These are phyloP conservation scores for Gonapodya prolifera DNA, from an alignment of 192 early-diverging fungal species.

Conservation along the genomic window DNA sequence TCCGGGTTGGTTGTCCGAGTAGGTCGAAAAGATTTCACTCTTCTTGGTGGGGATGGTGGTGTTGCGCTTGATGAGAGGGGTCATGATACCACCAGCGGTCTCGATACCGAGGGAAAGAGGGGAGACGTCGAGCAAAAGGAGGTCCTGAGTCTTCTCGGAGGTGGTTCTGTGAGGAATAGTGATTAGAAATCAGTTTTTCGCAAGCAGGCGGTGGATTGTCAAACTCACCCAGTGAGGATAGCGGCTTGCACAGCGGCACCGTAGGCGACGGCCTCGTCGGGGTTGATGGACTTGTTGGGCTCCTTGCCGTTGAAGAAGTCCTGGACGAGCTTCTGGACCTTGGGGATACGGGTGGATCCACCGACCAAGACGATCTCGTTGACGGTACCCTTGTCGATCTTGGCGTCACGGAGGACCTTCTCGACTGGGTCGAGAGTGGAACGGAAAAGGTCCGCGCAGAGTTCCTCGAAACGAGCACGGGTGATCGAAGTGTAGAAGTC, in stretches of 20 bases:
- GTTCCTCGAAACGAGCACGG: conserved; percentile 97
- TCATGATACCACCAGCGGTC: conserved; percentile 98
- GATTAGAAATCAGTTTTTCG: too few relatives aligned
- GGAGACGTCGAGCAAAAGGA: conserved; percentile 89
- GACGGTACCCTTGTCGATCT: conserved; percentile 83
- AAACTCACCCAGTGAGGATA: conserved; percentile 89
- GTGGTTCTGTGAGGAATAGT: too few relatives aligned
- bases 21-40: conserved; percentile 97
- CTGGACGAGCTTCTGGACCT: conserved; percentile 94
- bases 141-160: conserved; percentile 89
- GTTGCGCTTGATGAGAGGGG: conserved; percentile 93
- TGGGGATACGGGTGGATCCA: conserved; percentile 98
- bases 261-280: conserved; percentile 97
- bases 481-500: conserved; percentile 98
- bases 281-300: conserved; percentile 93
- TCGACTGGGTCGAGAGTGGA: conserved; percentile 90
- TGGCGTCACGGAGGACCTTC: conserved; percentile 90
- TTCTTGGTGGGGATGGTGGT: conserved; percentile 96
- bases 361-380: conserved; percentile 96
- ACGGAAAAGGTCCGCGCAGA: conserved; percentile 93
- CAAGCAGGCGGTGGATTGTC: too few relatives aligned
- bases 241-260: conserved; percentile 98
- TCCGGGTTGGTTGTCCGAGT: conserved; percentile 95
- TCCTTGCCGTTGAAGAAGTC: conserved; percentile 99
- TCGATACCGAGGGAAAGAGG: conserved; percentile 97